Evolutionary conservation across 2,329 filamentous ascomycete species (phyloP).

Genomic region (Fusarium sacchari): DNA sequence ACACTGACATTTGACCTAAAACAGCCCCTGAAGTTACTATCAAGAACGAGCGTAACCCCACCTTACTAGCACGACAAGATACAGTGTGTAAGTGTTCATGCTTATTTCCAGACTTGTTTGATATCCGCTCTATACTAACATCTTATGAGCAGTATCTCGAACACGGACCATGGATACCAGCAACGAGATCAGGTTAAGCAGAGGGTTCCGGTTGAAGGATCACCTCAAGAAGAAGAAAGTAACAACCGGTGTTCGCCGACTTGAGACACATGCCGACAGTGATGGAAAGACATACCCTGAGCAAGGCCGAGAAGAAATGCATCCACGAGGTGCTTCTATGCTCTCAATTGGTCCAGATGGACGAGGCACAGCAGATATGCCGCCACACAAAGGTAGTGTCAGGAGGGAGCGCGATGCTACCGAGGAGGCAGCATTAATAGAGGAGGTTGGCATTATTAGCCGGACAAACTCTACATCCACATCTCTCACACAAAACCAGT

Average conservation of each 20-base stretch:
- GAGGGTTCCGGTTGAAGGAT: conserved; percentile 22
- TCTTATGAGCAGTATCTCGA: conserved; percentile 26
- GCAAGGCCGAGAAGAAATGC: conserved; percentile 4
- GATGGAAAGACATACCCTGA: conserved; percentile 1
- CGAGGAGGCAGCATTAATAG: neutral
- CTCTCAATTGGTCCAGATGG: conserved; percentile 1
- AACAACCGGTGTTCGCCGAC: neutral
- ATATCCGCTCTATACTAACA: neutral
- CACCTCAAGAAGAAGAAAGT: neutral
- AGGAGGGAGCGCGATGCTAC: conserved; percentile 7
- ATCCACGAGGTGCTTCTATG: neutral
- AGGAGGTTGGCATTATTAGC: neutral
- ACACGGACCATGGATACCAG: conserved; percentile 32
- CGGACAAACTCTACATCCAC: neutral
- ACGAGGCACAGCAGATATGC: neutral
- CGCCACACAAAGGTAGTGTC: conserved; percentile 5
- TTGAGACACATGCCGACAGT: neutral
- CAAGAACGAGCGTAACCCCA: neutral
- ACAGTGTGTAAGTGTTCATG: conserved; percentile 25
- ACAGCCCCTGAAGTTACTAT: neutral
- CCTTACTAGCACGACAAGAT: conserved; percentile 13
- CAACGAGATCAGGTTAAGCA: conserved; percentile 50
- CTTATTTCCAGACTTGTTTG: neutral
- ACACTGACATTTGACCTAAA: conserved; percentile 3
- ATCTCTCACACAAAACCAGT: neutral